Conservation (phyloP, 345 rosid species). For the Noccaea caerulescens region DNA sequence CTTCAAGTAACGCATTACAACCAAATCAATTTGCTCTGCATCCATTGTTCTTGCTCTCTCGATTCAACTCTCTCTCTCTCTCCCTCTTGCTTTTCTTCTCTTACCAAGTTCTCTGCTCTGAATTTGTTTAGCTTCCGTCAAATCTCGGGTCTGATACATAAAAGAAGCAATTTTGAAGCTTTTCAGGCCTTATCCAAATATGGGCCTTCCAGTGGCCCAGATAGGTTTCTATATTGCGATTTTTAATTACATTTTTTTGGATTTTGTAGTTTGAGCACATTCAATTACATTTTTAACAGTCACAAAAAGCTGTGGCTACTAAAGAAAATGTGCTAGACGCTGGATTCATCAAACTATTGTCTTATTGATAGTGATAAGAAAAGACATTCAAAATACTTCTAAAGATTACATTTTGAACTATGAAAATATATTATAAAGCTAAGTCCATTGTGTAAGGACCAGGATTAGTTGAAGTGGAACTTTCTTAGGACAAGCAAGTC, state of each 20-base stretch:
- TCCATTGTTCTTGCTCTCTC: constrained; percentile 53
- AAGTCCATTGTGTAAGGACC: constrained; percentile 35
- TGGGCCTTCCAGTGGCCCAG: constrained; percentile 10
- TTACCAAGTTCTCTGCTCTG: not conserved
- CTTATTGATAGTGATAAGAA: constrained; percentile 12
- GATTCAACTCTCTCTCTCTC: constrained; percentile 4
- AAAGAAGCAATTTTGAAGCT: not conserved
- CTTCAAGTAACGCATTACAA: constrained; percentile 77
- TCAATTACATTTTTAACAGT: too few relatives aligned
- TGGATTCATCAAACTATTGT: not conserved
- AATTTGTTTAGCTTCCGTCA: not conserved
- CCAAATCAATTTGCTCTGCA: constrained; percentile 54
- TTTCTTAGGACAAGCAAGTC: constrained; percentile 54
- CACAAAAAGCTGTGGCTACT: not conserved
- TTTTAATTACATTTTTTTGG: too few relatives aligned
- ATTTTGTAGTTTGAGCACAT: too few relatives aligned
- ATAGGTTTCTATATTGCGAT: not conserved
- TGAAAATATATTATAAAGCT: not conserved
- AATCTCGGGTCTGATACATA: not conserved
- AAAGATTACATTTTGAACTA: not conserved
- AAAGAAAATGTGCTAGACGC: not conserved
- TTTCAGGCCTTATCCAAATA: not conserved
- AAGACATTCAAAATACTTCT: not conserved
- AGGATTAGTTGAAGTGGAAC: constrained; percentile 49
- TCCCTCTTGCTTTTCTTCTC: not conserved